Base-by-base conservation (phyloP, 345 rosid genomes). In the Eucalyptus decipiens region DNA sequence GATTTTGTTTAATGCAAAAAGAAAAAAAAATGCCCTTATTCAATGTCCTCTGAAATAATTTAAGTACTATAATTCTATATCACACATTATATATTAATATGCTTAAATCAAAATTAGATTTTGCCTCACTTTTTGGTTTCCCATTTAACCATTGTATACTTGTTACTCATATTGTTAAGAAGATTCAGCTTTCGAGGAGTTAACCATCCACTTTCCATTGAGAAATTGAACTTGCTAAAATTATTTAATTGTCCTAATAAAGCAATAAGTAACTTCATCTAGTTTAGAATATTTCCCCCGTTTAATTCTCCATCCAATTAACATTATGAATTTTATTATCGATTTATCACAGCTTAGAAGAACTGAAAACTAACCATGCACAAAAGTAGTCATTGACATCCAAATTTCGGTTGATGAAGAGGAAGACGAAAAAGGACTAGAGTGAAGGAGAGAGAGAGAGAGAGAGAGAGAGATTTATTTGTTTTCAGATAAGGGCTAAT, bases 381-480 rank as follows among this genome's bases (percentile, higher is more conserved):
- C 7, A 18, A 5, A 15, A 12, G 9, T 65, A 14, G 19, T 65
- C 8, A 1, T n/a, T n/a, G 32, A 60, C 37, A n/a, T 7, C 37
- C 34, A 14, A n/a, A 65, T 15, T 15, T n/a, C 0, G 2, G 9
- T n/a, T 0, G 1, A 60, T 28, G 3, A 60, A 60, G 28, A 23
- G 60, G 60, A 54, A 54, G 2, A 54, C 1, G 3, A 54, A 54
- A 12, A 54, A 56, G 11, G 60, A 2, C 1, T 23, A 9, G 28
- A 9, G 60, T 1, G 58, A n/a, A n/a, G n/a, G 9, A 0, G 56
- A 0, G 58, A 52, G 10, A 52, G 24, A 19, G 10, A 24, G n/a
- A n/a, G 9, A 0, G 56, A 0, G 58, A 52, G 10, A 52, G 24
- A 19, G 10, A 24, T 21, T 19, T 52, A 19, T 51, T 7, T 23